phyloP scores from a whole-genome alignment of 2,329 filamentous ascomycete genomes.

The Cryoendolithus antarcticus region DNA sequence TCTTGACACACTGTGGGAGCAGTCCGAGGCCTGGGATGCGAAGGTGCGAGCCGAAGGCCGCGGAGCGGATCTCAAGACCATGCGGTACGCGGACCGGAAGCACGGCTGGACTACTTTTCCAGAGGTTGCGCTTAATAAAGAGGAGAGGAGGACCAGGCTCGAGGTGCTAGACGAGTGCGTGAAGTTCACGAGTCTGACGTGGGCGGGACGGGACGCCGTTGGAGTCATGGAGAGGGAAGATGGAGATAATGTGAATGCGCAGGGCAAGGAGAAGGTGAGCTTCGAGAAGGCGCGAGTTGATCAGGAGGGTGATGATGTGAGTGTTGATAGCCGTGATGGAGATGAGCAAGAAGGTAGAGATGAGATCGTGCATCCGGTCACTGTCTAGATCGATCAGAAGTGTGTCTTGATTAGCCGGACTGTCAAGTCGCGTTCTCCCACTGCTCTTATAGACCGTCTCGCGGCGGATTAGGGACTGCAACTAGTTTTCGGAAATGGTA shows the following conservation, averaged over 20 bases:
- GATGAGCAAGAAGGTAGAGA: no score
- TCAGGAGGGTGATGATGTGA: no score
- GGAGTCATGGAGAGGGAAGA: slow-evolving; percentile 7
- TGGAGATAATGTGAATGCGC: slow-evolving; percentile 7
- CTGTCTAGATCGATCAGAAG: no score
- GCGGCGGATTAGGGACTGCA: no score
- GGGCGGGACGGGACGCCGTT: slow-evolving; percentile 15
- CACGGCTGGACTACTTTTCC: slow-evolving; percentile 35
- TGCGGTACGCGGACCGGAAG: slow-evolving; percentile 12
- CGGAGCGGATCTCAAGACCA: slow-evolving; percentile 20
- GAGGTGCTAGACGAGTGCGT: slow-evolving; percentile 27
- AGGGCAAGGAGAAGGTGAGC: slow-evolving; percentile 5
- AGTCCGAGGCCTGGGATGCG: slow-evolving; percentile 31
- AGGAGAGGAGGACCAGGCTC: slow-evolving; percentile 25
- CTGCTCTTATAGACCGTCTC: no score
- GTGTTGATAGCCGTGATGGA: no score
- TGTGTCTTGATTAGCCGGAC: no score
- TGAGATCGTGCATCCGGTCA: no score
- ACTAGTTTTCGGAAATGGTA: no score
- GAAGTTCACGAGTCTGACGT: slow-evolving; percentile 18
- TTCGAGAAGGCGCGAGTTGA: slow-evolving; percentile 2
- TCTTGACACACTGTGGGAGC: slow-evolving; percentile 28
- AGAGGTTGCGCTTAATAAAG: slow-evolving; percentile 24
- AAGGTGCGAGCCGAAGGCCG: slow-evolving; percentile 22
- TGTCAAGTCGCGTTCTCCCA: no score